These are phyloP conservation scores for Colletotrichum theobromicola DNA, from an alignment of 2,329 filamentous ascomycete species.

Conservation along the genomic window DNA sequence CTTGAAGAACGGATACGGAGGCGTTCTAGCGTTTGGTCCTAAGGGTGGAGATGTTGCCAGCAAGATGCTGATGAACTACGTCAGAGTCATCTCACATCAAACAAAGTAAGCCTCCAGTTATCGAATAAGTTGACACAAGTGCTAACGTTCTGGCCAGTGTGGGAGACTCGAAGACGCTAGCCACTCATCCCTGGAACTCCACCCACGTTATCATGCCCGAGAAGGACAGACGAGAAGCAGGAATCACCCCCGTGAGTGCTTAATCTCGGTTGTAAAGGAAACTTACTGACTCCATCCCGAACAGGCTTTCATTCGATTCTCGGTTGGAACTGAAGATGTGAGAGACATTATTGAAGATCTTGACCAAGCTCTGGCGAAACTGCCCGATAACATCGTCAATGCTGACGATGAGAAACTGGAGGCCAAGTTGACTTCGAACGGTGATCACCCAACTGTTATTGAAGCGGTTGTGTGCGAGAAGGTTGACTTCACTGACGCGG, in stretches of 20 bases:
- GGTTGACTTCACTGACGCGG: background rate
- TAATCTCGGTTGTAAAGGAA: too few relatives aligned
- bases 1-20: conserved; percentile 68
- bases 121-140: too few relatives aligned
- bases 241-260: conserved; percentile 54
- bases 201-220: conserved; percentile 61
- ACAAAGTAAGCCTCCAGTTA: conserved; percentile 61
- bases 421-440: background rate
- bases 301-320: conserved; percentile 50
- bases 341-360: conserved; percentile 77
- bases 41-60: conserved; percentile 62
- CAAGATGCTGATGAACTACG: conserved; percentile 67
- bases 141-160: conserved; percentile 38
- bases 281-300: background rate
- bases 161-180: conserved; percentile 74
- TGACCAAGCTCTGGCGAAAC: conserved; percentile 54
- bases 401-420: background rate
- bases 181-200: conserved; percentile 75
- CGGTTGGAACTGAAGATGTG: conserved; percentile 65
- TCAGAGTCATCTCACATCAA: conserved; percentile 73
- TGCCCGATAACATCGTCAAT: background rate
- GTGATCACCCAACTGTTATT: background rate
- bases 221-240: conserved; percentile 69
- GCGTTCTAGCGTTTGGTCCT: conserved; percentile 74
- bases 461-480: background rate